Percentiles rank a stretch among this genome's conserved stretches.
phyloP scores from a whole-genome alignment of 768 basidiomycete genomes.

The Boletus tylopilopsis region DNA sequence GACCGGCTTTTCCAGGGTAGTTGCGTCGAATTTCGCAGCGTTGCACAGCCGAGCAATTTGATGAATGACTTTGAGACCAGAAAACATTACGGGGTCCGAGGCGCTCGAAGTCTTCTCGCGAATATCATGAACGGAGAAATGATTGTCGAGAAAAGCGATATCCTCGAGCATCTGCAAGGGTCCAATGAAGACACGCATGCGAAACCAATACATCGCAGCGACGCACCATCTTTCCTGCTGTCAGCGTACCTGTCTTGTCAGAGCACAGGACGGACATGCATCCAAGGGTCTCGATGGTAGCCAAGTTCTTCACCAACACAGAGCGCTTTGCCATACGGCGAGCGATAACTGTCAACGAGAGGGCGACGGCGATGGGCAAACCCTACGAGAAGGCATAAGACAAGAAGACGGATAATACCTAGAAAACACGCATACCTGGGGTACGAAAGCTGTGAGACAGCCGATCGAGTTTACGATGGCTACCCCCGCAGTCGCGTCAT shows the following conservation, averaged over 20 bases:
- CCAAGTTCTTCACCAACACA: constrained; percentile 46
- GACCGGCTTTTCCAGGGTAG: constrained; percentile 20
- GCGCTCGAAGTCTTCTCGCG: constrained; percentile 4
- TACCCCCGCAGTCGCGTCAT: constrained; percentile 29
- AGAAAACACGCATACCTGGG: constrained; percentile 29
- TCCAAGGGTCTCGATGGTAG: constrained; percentile 51
- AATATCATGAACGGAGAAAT: constrained; percentile 16
- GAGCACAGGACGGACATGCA: constrained; percentile 48
- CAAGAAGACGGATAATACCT: not conserved
- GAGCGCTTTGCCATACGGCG: constrained; percentile 46
- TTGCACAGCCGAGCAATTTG: constrained; percentile 51
- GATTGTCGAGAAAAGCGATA: constrained; percentile 35
- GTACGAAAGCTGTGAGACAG: constrained; percentile 37
- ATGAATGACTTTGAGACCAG: constrained; percentile 26
- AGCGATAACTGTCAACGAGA: constrained; percentile 46
- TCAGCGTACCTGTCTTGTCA: constrained; percentile 53
- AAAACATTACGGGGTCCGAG: constrained; percentile 6
- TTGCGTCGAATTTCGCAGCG: constrained; percentile 45
- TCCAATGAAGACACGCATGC: not conserved
- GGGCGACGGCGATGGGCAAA: constrained; percentile 40
- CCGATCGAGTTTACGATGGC: constrained; percentile 38
- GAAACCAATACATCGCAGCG: not conserved
- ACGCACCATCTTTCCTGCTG: constrained; percentile 42
- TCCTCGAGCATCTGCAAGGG: constrained; percentile 35
- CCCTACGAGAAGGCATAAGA: constrained; percentile 23